A percentile compares a stretch with the other conserved stretches of the same genome.
phyloP scores from a whole-genome alignment of 148 eudicot genomes.

The Rhododendron mucronatum region DNA sequence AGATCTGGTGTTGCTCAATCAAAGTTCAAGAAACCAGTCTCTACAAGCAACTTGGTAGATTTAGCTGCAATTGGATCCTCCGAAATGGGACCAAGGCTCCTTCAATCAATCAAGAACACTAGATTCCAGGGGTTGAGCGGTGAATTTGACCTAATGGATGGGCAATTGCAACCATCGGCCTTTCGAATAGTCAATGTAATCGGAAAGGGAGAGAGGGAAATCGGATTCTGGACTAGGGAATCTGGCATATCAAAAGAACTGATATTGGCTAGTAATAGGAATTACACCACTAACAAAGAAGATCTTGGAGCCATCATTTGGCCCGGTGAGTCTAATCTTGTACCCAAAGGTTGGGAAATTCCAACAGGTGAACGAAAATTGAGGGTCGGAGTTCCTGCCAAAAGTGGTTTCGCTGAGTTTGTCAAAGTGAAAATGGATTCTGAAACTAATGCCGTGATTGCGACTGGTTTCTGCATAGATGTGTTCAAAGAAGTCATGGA shows the following conservation, averaged over 20 bases:
- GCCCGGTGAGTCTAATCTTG: slow-evolving; percentile 44
- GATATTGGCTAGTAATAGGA: not conserved
- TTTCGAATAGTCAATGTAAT: slow-evolving; percentile 42
- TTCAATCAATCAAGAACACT: slow-evolving; percentile 20
- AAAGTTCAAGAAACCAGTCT: slow-evolving; percentile 15
- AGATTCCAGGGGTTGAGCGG: slow-evolving; percentile 56
- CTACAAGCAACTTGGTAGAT: slow-evolving; percentile 19
- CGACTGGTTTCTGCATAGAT: slow-evolving; percentile 53
- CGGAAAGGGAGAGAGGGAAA: slow-evolving; percentile 28
- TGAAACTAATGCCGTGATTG: slow-evolving; percentile 2
- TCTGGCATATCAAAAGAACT: slow-evolving; percentile 33
- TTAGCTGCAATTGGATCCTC: slow-evolving; percentile 42
- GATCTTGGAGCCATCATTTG: slow-evolving; percentile 43
- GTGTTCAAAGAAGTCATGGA: slow-evolving; percentile 41
- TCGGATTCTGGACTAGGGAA: slow-evolving; percentile 53
- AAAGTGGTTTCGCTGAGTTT: slow-evolving; percentile 25
- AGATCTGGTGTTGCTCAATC: slow-evolving; percentile 15
- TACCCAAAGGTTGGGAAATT: slow-evolving; percentile 64
- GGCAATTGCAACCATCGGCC: slow-evolving; percentile 35
- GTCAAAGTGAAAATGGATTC: slow-evolving; percentile 26
- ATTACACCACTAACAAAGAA: not conserved
- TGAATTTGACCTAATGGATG: slow-evolving; percentile 34
- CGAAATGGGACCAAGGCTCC: slow-evolving; percentile 38
- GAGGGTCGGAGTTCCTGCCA: slow-evolving; percentile 41
- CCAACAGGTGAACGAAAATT: slow-evolving; percentile 32